These are phyloP conservation scores for Dryadomyces quercus-mongolicae DNA, from an alignment of 2,329 filamentous ascomycete genomes.

Conservation along the genomic window DNA sequence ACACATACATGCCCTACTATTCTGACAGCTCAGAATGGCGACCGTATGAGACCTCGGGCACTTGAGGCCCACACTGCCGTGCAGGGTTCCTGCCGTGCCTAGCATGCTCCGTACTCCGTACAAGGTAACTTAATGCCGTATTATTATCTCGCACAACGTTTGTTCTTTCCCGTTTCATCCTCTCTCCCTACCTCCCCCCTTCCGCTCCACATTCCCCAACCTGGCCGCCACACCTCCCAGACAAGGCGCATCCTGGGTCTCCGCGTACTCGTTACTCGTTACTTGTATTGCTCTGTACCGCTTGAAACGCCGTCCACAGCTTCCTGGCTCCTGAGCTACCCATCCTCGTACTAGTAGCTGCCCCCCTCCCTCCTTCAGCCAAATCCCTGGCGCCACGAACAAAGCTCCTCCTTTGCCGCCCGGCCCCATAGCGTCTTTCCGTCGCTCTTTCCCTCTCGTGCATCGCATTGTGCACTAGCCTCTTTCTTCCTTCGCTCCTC, in stretches of 20 bases:
- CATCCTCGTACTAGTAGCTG: not conserved
- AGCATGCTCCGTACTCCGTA: too few species aligned
- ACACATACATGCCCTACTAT: too few species aligned
- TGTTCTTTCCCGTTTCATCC: not conserved
- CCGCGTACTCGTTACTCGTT: too few species aligned
- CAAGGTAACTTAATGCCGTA: too few species aligned
- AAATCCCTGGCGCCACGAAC: too few species aligned
- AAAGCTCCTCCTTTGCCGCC: not conserved
- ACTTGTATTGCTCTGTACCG: too few species aligned
- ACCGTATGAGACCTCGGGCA: too few species aligned
- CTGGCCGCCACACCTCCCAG: not conserved
- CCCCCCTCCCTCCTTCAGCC: not conserved
- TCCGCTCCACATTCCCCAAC: not conserved
- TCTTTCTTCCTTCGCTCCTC: not conserved
- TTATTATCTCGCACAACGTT: too few species aligned
- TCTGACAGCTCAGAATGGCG: too few species aligned
- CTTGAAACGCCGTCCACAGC: not conserved
- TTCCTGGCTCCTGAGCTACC: not conserved
- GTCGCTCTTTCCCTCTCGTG: not conserved
- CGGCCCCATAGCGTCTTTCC: not conserved
- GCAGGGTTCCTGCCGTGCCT: too few species aligned
- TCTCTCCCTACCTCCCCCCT: not conserved
- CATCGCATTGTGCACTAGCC: not conserved
- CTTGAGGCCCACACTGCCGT: too few species aligned
- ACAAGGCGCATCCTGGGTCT: too few species aligned